Base-by-base conservation (phyloP, 305 asterid species). In the Petunia hybrid region DNA sequence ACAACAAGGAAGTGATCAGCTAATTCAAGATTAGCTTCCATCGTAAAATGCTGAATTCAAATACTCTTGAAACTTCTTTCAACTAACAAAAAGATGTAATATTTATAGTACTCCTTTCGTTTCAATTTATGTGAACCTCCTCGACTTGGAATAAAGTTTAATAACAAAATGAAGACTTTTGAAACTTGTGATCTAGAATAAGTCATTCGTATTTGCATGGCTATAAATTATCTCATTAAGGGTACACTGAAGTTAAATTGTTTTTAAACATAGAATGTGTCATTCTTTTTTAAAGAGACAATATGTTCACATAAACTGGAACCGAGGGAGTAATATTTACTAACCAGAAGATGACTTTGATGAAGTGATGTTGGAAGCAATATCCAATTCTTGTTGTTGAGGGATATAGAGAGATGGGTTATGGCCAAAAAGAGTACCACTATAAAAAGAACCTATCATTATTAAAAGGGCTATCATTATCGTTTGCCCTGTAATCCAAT, bases 371-470 rank as follows among this genome's bases (percentile, higher is more conserved):
- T 63, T 79, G 59, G 86, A 77, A 57, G 80, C 38, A 42, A 66
- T 35, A 16, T 42, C 39, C 3, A 79, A 5, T 9, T 77, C 48
- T 36, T 79, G 82, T 3, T 74, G 86, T 83, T 83, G 81, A 16
- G 38, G 81, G 36, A 84, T 82, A 83, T 79, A 74, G 55, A 85
- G 79, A 74, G 77, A 45, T 64, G 73, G 39, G 9, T 74, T 88
- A 78, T 82, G 86, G 76, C 92, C 88, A 53, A 94, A 94, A 79
- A 93, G 92, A 22, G 97, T 90, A 83, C 98, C 99, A 10, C 91
- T 83, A 86, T 90, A 94, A 85, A 96, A 94, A 62, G 98, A 93
- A 87, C 87, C 94, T 9, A 90, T 87, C 97, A 91, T 92, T 78
- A 94, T 84, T 76, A 96, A 83, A 83, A 96, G 97, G 76, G 86